Percentiles rank a stretch among this genome's conserved stretches.
Conservation (phyloP, 768 basidiomycete genomes). For the Dentipellis sp. region DNA sequence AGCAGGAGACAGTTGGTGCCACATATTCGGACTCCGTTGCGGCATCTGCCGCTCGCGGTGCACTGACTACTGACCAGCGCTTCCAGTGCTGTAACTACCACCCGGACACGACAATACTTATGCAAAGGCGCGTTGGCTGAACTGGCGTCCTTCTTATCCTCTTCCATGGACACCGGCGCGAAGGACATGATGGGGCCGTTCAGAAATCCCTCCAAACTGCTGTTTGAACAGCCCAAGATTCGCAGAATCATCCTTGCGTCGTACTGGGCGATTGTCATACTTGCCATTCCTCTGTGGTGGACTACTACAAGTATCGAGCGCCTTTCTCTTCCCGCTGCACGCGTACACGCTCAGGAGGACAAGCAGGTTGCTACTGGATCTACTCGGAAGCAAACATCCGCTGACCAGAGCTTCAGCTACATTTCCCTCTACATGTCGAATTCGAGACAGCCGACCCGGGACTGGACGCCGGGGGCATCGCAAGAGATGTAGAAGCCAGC, state of each 20-base stretch:
- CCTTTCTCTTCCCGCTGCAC: conserved; percentile 46
- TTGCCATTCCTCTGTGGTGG: conserved; percentile 92
- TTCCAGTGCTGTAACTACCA: too few relatives aligned
- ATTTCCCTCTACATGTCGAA: conserved; percentile 8
- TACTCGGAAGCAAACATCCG: not conserved
- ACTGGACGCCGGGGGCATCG: not conserved
- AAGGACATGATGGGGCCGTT: not conserved
- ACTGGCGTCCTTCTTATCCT: too few relatives aligned
- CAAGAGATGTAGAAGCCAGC: not conserved
- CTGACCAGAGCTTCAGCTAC: conserved; percentile 6
- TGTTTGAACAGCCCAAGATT: conserved; percentile 3
- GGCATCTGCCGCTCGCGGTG: not conserved
- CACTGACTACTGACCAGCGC: too few relatives aligned
- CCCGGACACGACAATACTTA: too few relatives aligned
- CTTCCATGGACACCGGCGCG: not conserved
- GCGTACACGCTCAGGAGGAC: conserved; percentile 2
- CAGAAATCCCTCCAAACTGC: conserved; percentile 6
- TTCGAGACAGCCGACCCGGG: not conserved
- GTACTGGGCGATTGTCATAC: conserved; percentile 71
- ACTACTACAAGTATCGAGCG: conserved; percentile 84
- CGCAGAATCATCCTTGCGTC: conserved; percentile 57
- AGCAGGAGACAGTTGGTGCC: conserved; percentile 1
- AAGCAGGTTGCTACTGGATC: conserved; percentile 8
- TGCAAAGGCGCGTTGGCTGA: too few relatives aligned
- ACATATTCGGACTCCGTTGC: not conserved